These are phyloP conservation scores for Bryopsis sp. DNA, from an alignment of 139 green algal species.

Conservation along the genomic window DNA sequence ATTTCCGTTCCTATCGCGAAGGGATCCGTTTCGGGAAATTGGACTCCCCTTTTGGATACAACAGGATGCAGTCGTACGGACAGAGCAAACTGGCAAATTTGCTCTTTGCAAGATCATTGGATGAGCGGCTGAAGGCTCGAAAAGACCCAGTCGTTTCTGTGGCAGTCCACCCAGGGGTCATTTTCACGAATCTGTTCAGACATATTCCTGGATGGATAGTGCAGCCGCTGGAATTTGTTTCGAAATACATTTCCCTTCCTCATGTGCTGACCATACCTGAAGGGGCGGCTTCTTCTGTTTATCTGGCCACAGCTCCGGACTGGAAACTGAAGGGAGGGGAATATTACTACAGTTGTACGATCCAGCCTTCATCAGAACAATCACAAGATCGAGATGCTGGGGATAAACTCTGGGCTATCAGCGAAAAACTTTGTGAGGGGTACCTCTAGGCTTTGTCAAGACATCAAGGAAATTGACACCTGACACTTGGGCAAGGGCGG, in stretches of 20 bases:
- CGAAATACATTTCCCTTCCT: neutral
- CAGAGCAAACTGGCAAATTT: constrained; percentile 53
- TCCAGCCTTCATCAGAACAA: neutral
- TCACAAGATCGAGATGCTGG: neutral
- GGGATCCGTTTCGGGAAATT: constrained; percentile 11
- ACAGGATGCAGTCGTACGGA: constrained; percentile 28
- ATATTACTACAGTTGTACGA: neutral
- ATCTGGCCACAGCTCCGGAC: neutral
- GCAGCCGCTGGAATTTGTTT: neutral
- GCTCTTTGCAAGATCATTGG: constrained; percentile 25
- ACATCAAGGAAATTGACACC: too few relatives aligned
- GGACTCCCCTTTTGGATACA: constrained; percentile 20
- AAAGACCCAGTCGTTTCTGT: neutral
- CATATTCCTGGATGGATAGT: too few relatives aligned
- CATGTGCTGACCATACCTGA: neutral
- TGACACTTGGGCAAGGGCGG: too few relatives aligned
- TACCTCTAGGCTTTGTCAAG: neutral
- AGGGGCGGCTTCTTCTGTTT: neutral
- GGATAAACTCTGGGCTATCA: neutral
- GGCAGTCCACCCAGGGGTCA: too few relatives aligned
- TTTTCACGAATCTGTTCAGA: too few relatives aligned
- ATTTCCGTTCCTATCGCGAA: constrained; percentile 21
- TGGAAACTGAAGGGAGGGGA: neutral
- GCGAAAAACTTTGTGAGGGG: neutral
- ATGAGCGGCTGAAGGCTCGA: neutral